Evolutionary conservation across 495 filamentous ascomycete species (phyloP).

Genomic region (Penicillium riverlandense): DNA sequence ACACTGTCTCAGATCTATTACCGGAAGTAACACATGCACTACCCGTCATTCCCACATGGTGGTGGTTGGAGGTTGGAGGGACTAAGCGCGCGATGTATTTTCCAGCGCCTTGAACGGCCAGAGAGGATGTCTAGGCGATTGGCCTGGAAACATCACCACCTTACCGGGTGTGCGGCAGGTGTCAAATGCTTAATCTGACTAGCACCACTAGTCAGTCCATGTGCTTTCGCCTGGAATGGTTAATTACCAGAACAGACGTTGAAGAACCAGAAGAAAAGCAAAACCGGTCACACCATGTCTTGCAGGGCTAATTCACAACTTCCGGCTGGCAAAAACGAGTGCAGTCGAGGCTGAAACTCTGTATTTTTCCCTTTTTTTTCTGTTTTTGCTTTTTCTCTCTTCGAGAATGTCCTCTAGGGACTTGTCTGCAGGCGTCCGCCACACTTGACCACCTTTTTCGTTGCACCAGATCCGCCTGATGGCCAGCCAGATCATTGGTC

Average conservation of each 20-base stretch:
- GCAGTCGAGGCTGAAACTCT: too few relatives aligned
- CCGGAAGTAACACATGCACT: conserved; percentile 21
- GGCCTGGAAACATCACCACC: conserved; percentile 17
- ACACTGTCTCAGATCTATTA: conserved; percentile 32
- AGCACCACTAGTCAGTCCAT: neutral
- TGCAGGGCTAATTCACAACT: conserved; percentile 1
- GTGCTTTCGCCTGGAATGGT: neutral
- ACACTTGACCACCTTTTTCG: too few relatives aligned
- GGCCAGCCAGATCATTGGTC: too few relatives aligned
- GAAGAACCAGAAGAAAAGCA: neutral
- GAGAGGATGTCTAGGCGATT: conserved; percentile 8
- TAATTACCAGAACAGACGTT: too few relatives aligned
- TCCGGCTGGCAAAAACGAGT: neutral
- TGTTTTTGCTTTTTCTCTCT: neutral
- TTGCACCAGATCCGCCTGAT: too few relatives aligned
- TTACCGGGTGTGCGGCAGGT: conserved; percentile 3
- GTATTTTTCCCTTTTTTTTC: neutral
- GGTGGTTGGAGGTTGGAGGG: conserved; percentile 6
- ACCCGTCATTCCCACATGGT: conserved; percentile 11
- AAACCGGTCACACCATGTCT: conserved; percentile 6
- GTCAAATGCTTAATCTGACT: conserved; percentile 17
- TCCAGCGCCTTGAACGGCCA: conserved; percentile 7
- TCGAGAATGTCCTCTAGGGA: neutral
- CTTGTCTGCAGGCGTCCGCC: too few relatives aligned
- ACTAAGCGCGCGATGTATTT: conserved; percentile 13